A percentile compares a stretch with the other conserved stretches of the same genome.
These are phyloP conservation scores for Neodidymelliopsis sp. DNA, from an alignment of 2,329 filamentous ascomycete genomes.

Conservation along the genomic window DNA sequence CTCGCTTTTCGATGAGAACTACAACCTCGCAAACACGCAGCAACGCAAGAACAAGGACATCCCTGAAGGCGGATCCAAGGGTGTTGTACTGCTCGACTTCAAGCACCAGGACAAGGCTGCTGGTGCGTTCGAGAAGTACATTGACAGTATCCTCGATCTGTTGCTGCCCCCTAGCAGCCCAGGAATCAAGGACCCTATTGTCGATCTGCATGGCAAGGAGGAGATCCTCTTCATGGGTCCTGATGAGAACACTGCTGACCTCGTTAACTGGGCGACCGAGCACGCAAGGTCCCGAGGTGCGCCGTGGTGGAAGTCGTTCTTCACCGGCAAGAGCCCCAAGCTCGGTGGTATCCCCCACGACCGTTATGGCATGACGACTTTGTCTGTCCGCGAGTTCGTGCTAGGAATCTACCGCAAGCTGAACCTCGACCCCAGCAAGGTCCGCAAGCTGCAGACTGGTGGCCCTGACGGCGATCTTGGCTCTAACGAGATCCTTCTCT, in stretches of 20 bases:
- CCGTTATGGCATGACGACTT: conserved; percentile 94
- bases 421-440: conserved; percentile 81
- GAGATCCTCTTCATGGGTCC: conserved; percentile 99
- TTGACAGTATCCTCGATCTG: conserved; percentile 96
- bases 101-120: conserved; percentile 91
- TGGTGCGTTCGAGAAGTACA: conserved; percentile 99
- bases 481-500: conserved; percentile 95
- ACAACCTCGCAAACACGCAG: conserved; percentile 96
- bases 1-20: conserved; percentile 98
- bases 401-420: conserved; percentile 97
- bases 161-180: conserved; percentile 88
- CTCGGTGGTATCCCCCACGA: conserved; percentile 97
- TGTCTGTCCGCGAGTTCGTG: conserved; percentile 95
- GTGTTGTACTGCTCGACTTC: conserved; percentile 92
- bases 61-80: conserved; percentile 96
- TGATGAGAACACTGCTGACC: conserved; percentile 96
- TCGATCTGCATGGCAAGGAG: conserved; percentile 91
- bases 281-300: conserved; percentile 87
- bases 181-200: conserved; percentile 98
- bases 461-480: conserved; percentile 96
- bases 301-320: conserved; percentile 99
- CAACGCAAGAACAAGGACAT: conserved; percentile 99
- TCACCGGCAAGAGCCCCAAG: conserved; percentile 97
- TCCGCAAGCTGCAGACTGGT: conserved; percentile 96
- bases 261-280: conserved; percentile 98